A percentile compares a stretch with the other conserved stretches of the same genome.
Conservation (phyloP, 306 rosid genomes). For the Ziziphus jujuba region DNA sequence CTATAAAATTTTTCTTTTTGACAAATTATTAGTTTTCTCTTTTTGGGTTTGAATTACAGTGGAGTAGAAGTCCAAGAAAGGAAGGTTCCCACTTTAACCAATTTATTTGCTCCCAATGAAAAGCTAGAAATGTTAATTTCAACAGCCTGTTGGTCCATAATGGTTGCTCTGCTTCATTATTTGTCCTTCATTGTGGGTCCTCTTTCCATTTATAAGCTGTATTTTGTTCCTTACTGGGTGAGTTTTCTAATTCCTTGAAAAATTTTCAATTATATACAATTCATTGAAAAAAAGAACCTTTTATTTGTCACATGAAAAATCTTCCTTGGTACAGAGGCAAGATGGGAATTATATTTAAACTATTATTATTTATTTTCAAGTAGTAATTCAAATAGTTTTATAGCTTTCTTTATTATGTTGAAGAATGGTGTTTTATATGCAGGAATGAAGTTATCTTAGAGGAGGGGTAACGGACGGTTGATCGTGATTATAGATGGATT, state of each 20-base stretch:
- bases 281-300: too few relatives aligned
- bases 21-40: too few relatives aligned
- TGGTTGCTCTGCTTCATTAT: slow-evolving; percentile 54
- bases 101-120: slow-evolving; percentile 61
- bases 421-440: background rate
- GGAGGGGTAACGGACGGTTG: slow-evolving; percentile 91
- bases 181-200: slow-evolving; percentile 55
- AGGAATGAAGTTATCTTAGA: slow-evolving; percentile 91
- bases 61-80: slow-evolving; percentile 93
- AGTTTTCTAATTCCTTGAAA: background rate
- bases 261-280: too few relatives aligned
- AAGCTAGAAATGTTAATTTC: slow-evolving; percentile 64
- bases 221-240: slow-evolving; percentile 85
- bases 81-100: slow-evolving; percentile 90
- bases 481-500: slow-evolving; percentile 85
- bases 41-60: slow-evolving; percentile 53
- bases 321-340: slow-evolving; percentile 98
- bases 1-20: too few relatives aligned
- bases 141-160: slow-evolving; percentile 63
- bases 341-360: slow-evolving; percentile 29
- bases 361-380: too few relatives aligned
- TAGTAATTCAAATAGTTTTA: too few relatives aligned
- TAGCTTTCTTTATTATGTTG: background rate
- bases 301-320: slow-evolving; percentile 65
- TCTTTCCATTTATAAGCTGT: slow-evolving; percentile 49